phyloP scores from a whole-genome alignment of 495 filamentous ascomycete species.

The Penicilliopsis zonata region DNA sequence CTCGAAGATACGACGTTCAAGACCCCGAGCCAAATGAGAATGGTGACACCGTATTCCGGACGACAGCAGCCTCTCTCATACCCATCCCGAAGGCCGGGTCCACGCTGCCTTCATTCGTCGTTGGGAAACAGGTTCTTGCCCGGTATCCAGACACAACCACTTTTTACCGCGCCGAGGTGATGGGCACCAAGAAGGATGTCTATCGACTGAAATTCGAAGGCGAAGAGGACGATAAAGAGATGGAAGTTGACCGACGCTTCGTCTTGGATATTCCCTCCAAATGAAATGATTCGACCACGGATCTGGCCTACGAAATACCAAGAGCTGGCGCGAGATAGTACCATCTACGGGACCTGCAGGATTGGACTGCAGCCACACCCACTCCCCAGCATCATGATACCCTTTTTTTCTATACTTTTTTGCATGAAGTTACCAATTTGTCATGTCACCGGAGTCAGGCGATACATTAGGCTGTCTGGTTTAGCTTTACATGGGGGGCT shows the following conservation, averaged over 20 bases:
- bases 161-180: constrained; percentile 94
- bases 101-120: constrained; percentile 55
- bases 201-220: constrained; percentile 72
- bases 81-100: constrained; percentile 56
- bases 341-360: no score
- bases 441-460: no score
- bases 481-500: no score
- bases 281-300: constrained; percentile 9
- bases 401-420: no score
- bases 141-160: constrained; percentile 88
- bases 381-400: no score
- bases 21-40: constrained; percentile 83
- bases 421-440: no score
- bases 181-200: constrained; percentile 51
- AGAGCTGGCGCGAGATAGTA: no score
- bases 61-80: constrained; percentile 69
- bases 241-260: constrained; percentile 67
- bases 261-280: constrained; percentile 63
- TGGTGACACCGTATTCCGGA: constrained; percentile 62
- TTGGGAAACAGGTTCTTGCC: constrained; percentile 70
- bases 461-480: no score
- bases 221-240: constrained; percentile 71
- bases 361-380: no score
- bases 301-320: no score
- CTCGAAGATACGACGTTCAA: constrained; percentile 73